Evolutionary conservation across 2,329 filamentous ascomycete genomes (phyloP), one percentile per base, ranked within the genome.

Genomic region (Neonectria ditissima): DNA sequence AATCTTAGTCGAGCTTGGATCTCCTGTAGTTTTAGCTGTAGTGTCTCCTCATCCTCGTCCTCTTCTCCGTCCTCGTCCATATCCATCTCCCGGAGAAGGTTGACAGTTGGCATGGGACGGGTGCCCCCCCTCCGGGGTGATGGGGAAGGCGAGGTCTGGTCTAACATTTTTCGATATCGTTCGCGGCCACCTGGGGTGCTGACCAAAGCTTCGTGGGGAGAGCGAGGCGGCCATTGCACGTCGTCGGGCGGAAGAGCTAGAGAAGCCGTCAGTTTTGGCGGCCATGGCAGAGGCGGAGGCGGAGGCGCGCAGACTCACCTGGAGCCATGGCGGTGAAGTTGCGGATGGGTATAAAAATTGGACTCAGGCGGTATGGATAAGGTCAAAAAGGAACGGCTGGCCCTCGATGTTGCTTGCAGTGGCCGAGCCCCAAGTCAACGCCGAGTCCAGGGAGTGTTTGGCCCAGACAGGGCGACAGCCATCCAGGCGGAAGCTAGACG

Each of bases 1-100:
- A 98, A 79, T 78, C 91, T 96, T 55, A 98, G 80, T 64, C 91
- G 90, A 7, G 94, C 93, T 78, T 98, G 91, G 62, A 99, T 97
- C 59, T 92, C 93, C 68, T 94, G 90, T 5, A 98, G 82, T 76
- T 97, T 90, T 66, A 99, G 81, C 74, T 97, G 89, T 34, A 98
- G 80, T 1, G 89, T 97, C 81, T 98, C 94, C 77, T 97, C 95
- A 70, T 97, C 94, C 7, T 97, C 91, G 5, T 92, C 91, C 0
- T 90, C 88, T 10, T 89, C 85, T 5, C 81, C 81, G 4, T 83
- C 80, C 5, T 79, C 80, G 47, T 75, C 74, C 14, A 74, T 76
- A 11, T 71, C 74, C 52, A 74, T 74, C 41, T 73, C 68, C 16
- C 72, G 65, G 39, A 76, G 59, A n/a, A 77, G 76, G 66, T 80